Evolutionary conservation across 1,139 yeast species (phyloP).

Genomic region (Kodamaea suecica): DNA sequence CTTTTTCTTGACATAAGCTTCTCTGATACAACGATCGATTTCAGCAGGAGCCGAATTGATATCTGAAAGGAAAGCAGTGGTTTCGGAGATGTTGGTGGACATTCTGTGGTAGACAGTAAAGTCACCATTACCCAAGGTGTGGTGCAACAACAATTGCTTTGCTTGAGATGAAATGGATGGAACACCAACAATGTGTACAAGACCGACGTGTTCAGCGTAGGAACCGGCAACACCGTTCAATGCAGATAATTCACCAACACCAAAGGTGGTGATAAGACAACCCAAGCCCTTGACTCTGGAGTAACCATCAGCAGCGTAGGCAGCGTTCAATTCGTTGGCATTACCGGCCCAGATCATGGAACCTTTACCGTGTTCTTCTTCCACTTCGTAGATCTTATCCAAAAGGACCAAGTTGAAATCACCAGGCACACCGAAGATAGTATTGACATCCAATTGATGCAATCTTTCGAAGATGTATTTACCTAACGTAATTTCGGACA

Average conservation of each 20-base stretch:
- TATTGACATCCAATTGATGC: slow-evolving; percentile 55
- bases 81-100: slow-evolving; percentile 37
- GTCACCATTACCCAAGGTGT: slow-evolving; percentile 82
- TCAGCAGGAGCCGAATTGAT: slow-evolving; percentile 29
- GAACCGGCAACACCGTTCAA: slow-evolving; percentile 59
- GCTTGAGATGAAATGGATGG: slow-evolving; percentile 64
- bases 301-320: slow-evolving; percentile 72
- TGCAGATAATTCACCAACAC: slow-evolving; percentile 64
- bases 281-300: slow-evolving; percentile 59
- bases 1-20: slow-evolving; percentile 36
- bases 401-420: slow-evolving; percentile 70
- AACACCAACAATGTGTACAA: slow-evolving; percentile 55
- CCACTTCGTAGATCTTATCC: slow-evolving; percentile 62
- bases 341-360: slow-evolving; percentile 63
- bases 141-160: slow-evolving; percentile 50
- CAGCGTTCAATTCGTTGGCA: slow-evolving; percentile 70
- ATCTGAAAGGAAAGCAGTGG: slow-evolving; percentile 32
- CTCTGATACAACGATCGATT: slow-evolving; percentile 36
- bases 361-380: slow-evolving; percentile 26
- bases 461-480: slow-evolving; percentile 62
- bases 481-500: slow-evolving; percentile 48
- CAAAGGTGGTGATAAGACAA: slow-evolving; percentile 62
- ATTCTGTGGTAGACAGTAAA: slow-evolving; percentile 74
- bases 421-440: slow-evolving; percentile 78
- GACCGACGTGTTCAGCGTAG: slow-evolving; percentile 58